These are phyloP conservation scores for Daldinia vernicosa DNA, from an alignment of 495 filamentous ascomycete species.

Conservation along the genomic window DNA sequence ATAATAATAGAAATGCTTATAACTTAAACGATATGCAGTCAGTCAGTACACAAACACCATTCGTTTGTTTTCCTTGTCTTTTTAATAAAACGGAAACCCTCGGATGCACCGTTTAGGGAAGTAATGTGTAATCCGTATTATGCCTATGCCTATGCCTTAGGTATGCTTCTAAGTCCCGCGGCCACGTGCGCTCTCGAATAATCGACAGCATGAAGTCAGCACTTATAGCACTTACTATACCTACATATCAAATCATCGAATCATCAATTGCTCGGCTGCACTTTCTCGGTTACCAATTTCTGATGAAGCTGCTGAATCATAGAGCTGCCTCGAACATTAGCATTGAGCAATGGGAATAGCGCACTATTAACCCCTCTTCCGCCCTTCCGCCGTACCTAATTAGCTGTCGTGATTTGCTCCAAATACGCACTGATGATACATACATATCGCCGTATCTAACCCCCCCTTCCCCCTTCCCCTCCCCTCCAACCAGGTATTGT, in stretches of 20 bases:
- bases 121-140: slow-evolving; percentile 17
- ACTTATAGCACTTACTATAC: slow-evolving; percentile 14
- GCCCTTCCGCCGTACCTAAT: slow-evolving; percentile 1
- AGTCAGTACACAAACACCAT: slow-evolving; percentile 5
- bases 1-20: slow-evolving; percentile 3
- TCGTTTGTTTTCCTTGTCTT: slow-evolving; percentile 1
- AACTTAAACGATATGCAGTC: slow-evolving; percentile 2
- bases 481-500: slow-evolving; percentile 27
- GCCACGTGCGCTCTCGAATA: slow-evolving; percentile 29
- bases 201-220: slow-evolving; percentile 15
- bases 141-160: too few species aligned
- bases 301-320: slow-evolving; percentile 3
- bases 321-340: slow-evolving; percentile 14
- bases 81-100: slow-evolving; percentile 17
- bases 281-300: neutral
- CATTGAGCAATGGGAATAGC: slow-evolving; percentile 14
- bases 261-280: slow-evolving; percentile 16
- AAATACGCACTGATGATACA: slow-evolving; percentile 27
- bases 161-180: neutral
- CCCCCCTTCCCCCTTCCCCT: slow-evolving; percentile 20
- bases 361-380: slow-evolving; percentile 22
- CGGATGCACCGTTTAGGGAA: slow-evolving; percentile 4
- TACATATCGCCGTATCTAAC: slow-evolving; percentile 19
- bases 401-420: slow-evolving; percentile 23
- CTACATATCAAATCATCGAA: slow-evolving; percentile 9